Evolutionary conservation across 805 yeast species (phyloP), one percentile per base, ranked within the genome.

Genomic region (Saccharomycopsis sp.): DNA sequence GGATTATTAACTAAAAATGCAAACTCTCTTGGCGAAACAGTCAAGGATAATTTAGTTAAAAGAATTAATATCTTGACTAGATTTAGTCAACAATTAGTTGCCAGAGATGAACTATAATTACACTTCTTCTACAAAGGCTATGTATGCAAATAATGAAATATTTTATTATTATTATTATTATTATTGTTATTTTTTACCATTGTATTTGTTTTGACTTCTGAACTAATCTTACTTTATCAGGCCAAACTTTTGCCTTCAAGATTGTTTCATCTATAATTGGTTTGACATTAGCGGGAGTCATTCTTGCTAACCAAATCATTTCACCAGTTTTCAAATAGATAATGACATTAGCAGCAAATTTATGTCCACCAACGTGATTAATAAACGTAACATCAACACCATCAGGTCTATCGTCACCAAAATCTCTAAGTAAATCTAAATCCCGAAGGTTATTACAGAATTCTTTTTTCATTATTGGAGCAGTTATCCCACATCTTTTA

Each of bases 291-390:
- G 71, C 69, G 3, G 97, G 97, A 2, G 75, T 70, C 44, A 94
- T 81, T 50, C 90, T 72, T 1, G 95, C 98, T 58, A 86, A 66
- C 97, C 97, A 88, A 23, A 88, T 74, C 47, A 81, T 79, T 53
- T 85, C 84, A 4, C 93, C 94, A 8, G 75, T 65, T 51, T 72
- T 78, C 52, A 79, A 64, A 58, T 87, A 88, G 13, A 90, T 75
- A 41, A 87, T 71, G 2, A 86, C 84, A 60, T 90, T 90, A 2
- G 97, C 97, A 1, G 93, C 87, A 62, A 70, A 93, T 61, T 93
- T 93, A 64, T 90, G 98, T 4, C 97, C 97, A 4, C 98, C 98
- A 22, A 90, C 84, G 61, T 90, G 98, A 56, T 85, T 88, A 24
- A 84, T 74, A 54, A 61, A 88, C 1, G 73, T 67, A 2, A 88